Base-by-base conservation (phyloP, 2,329 filamentous ascomycete species). In the Westerdykella aurantiaca region DNA sequence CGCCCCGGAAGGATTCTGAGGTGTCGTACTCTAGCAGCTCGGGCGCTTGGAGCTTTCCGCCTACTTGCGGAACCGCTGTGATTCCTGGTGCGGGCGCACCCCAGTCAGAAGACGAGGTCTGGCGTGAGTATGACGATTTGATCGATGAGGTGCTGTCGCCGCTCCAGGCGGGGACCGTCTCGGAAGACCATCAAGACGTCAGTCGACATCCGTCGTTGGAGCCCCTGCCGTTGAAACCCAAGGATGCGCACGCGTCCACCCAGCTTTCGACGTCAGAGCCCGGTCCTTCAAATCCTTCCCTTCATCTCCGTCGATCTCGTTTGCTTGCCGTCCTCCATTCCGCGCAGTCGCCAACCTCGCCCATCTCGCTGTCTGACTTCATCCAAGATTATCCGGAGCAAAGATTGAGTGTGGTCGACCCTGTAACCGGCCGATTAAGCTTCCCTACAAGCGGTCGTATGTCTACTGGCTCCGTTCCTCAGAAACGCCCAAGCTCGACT, bases 51-150 rank as follows among this genome's bases (percentile, higher is more conserved):
- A 81, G 78, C 43, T 81, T 71, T 39, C 74, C 76, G 11, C 77
- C 78, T 5, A 80, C 82, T 3, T 50, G 49, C 31, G 58, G 60
- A 10, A 86, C 82, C 13, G 83, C 86, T 6, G 69, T 88, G 2
- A 72, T 86, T 17, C 85, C 85, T 0, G 70, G 73, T 3, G 73
- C 79, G 1, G 74, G 73, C 37, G 80, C 81, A 4, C 82, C 80
- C 0, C 75, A 83, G 4, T 80, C 72, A 1, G 86, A 94, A 52
- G 91, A 96, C 56, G 91, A 96, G 60, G 78, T 95, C 1, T 97
- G 91, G 91, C 83, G 90, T 41, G 91, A 95, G 67, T 96, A 94
- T 60, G 83, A 97, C 52, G 91, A 96, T 56, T 72, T 96, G 11
- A 78, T 96, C 42, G 86, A 86, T 41, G 83, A 87, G 45, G 76